Base-by-base conservation (phyloP, 2,329 filamentous ascomycete genomes). In the Fusarium sp. region DNA sequence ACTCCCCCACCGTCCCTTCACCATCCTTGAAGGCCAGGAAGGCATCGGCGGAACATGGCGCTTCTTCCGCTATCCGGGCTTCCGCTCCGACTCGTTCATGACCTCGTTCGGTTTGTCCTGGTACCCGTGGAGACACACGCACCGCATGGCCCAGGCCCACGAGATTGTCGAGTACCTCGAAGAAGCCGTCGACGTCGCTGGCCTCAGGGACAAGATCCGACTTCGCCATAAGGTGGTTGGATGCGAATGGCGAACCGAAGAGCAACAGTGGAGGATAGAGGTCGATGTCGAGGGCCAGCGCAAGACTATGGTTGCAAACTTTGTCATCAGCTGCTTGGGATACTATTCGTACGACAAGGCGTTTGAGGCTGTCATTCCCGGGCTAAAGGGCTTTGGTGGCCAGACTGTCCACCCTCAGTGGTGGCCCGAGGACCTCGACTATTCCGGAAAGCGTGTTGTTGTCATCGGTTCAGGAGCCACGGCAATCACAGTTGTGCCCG, bases 381-480 rank as follows among this genome's bases (percentile, higher is more conserved):
- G 91, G 0, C 83, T 95, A 11, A 84, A 90, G 2, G 83, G 83
- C 16, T 95, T 94, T 81, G 86, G 85, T 59, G 91, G 92, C 34
- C 78, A 84, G 31, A 82, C 90, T 7, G 82, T 92, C 6, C 91
- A 94, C 68, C 92, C 92, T 0, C 92, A 94, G 73, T 94, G 92
- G 83, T 95, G 93, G 93, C 91, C 92, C 0, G 82, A 91, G 60
- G 85, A 90, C 50, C 81, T 92, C 40, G 87, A 93, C 73, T 91
- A 91, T 76, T 79, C 83, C 7, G 83, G 84, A 77, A 94, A 94
- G 79, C 88, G 88, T 46, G 84, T 95, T 23, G 86, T 93, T 44
- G 84, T 95, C 62, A 88, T 96, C 66, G 93, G 93, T 15, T 91
- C 88, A 15, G 94, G 94, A 8, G 94, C 94, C 3, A 97, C 94